phyloP scores from a whole-genome alignment of 202 grass and related monocot species.

The Panicum virgatum region DNA sequence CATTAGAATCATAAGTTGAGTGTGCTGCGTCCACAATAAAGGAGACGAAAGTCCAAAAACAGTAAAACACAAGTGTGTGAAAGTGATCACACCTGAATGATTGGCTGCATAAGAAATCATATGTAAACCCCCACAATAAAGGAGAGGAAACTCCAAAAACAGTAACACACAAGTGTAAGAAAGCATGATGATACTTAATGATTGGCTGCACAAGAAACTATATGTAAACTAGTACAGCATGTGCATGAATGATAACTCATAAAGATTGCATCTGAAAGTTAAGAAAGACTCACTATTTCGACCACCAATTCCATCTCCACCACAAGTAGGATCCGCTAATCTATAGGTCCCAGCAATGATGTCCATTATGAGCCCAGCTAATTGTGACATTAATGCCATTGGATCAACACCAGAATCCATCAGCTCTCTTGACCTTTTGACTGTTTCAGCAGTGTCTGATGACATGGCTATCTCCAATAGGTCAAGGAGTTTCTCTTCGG shows the following conservation, averaged over 20 bases:
- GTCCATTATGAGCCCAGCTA: constrained; percentile 98
- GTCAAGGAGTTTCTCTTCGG: constrained; percentile 97
- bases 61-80: constrained; percentile 3
- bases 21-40: not conserved
- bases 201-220: constrained; percentile 8
- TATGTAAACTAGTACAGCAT: constrained; percentile 27
- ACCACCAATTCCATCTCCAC: constrained; percentile 63
- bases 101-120: constrained; percentile 5
- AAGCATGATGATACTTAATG: not conserved
- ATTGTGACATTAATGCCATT: constrained; percentile 97
- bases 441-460: constrained; percentile 90
- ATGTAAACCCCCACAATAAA: constrained; percentile 19
- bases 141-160: constrained; percentile 18
- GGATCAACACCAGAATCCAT: constrained; percentile 98
- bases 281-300: constrained; percentile 81
- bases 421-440: constrained; percentile 89
- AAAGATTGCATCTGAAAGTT: constrained; percentile 27
- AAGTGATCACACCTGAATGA: constrained; percentile 1
- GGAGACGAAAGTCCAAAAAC: constrained; percentile 9
- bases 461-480: constrained; percentile 98
- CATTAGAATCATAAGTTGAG: constrained; percentile 17
- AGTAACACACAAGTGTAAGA: constrained; percentile 16
- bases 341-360: constrained; percentile 96
- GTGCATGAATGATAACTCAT: not conserved
- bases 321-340: constrained; percentile 63